Base-by-base conservation (phyloP, 495 filamentous ascomycete genomes). In the Annulohypoxylon nitens region DNA sequence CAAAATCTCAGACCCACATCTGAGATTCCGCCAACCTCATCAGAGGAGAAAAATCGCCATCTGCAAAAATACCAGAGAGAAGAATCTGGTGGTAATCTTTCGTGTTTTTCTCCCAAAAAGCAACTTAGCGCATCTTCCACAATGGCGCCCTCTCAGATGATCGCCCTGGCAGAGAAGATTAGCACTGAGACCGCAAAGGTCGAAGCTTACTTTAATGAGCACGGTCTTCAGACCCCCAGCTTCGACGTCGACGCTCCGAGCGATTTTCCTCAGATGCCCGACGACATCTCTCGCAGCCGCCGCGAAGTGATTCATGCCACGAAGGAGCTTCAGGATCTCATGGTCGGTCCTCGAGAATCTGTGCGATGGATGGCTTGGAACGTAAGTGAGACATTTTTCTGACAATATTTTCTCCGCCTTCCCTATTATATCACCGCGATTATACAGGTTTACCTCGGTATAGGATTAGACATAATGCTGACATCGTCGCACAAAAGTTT, bases 301-400 rank as follows among this genome's bases (percentile, higher is more conserved):
- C 69, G 71, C 41, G 81, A 83, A 16, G 76, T 84, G 45, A 81
- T 83, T 16, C 71, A 69, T 11, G 79, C 81, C 2, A 80, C 82
- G 3, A 77, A 77, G 68, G 81, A 83, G 64, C 78, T 84, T 25
- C 70, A 67, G 0, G 57, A 76, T 48, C 79, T 84, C n/a, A 82
- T 82, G 51, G 77, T 80, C 18, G 83, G 83, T 0, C 83, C 83
- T 8, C 69, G 77, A n/a, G 82, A 84, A 69, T 75, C 76, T 0
- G 57, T 84, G 1, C 76, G 82, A 70, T 84, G 80, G 80, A 78
- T 76, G 59, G 67, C 82, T 55, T 84, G 82, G 83, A 79, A 81
- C 67, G 80, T 82, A 60, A 65, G 78, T 62, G 50, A 37, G 25
- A 45, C 26, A 43, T n/a, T 30, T 30, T 26, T 26, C 23, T 11